Conservation (phyloP, 2,329 filamentous ascomycete genomes). For the Trichoderma simmonsii region DNA sequence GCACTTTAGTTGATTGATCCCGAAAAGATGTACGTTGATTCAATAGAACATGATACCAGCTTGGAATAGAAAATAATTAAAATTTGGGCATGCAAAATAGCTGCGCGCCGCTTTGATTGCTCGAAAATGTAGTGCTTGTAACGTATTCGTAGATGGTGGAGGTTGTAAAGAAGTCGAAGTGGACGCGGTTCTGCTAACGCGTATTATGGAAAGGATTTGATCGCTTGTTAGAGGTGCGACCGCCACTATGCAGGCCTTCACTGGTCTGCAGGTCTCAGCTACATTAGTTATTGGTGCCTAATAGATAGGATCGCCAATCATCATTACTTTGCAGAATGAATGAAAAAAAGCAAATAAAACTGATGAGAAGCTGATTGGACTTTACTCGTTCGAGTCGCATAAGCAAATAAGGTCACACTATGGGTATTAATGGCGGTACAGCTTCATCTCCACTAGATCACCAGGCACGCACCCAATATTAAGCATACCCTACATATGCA, state of each 20-base stretch:
- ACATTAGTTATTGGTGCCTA: background rate
- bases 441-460: too few species aligned
- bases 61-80: too few species aligned
- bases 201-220: background rate
- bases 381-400: background rate
- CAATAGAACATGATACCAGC: background rate
- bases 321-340: background rate
- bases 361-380: background rate
- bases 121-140: background rate
- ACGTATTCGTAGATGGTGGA: background rate
- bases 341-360: background rate
- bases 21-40: background rate
- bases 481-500: background rate
- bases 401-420: background rate
- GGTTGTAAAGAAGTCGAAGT: background rate
- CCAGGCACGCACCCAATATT: background rate
- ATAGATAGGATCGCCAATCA: background rate
- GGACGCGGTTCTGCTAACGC: background rate
- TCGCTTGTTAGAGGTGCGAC: background rate
- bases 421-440: background rate
- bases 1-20: background rate
- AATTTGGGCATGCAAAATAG: background rate
- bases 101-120: background rate
- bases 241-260: background rate
- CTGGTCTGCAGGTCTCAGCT: background rate